Conservation (phyloP, 2,329 filamentous ascomycete species). For the Septoria linicola region DNA sequence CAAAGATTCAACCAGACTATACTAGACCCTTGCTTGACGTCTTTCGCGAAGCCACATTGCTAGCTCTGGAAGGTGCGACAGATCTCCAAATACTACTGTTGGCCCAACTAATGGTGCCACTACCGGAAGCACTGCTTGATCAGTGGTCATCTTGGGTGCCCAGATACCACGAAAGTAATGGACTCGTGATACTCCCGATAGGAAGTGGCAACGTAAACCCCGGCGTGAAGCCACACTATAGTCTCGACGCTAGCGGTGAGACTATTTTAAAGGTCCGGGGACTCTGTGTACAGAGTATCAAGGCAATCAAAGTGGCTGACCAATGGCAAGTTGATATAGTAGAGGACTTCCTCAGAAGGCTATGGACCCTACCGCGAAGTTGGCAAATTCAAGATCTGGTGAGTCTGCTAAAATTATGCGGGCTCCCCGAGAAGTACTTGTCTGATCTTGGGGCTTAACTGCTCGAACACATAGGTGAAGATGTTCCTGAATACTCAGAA, state of each 20-base stretch:
- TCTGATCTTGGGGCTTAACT: neutral
- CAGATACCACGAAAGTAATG: neutral
- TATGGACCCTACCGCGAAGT: too few species aligned
- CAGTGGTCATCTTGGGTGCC: slow-evolving; percentile 3
- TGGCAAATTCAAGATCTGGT: too few species aligned
- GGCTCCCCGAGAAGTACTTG: neutral
- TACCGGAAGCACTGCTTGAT: neutral
- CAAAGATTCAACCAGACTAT: neutral
- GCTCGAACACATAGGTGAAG: neutral
- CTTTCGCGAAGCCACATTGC: slow-evolving; percentile 1
- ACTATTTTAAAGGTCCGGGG: too few species aligned
- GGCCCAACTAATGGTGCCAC: neutral
- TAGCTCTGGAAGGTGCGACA: neutral
- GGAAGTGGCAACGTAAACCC: too few species aligned
- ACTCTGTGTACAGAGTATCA: too few species aligned
- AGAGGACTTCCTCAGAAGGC: too few species aligned
- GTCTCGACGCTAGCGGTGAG: too few species aligned
- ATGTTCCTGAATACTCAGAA: neutral
- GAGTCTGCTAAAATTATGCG: neutral
- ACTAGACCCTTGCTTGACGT: neutral
- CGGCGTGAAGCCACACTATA: too few species aligned
- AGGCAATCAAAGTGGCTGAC: too few species aligned
- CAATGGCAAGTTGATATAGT: too few species aligned
- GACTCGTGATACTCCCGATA: neutral
- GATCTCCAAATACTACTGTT: neutral